Evolutionary conservation across 306 rosid species (phyloP).

Genomic region (Glycyrrhiza uralensis): DNA sequence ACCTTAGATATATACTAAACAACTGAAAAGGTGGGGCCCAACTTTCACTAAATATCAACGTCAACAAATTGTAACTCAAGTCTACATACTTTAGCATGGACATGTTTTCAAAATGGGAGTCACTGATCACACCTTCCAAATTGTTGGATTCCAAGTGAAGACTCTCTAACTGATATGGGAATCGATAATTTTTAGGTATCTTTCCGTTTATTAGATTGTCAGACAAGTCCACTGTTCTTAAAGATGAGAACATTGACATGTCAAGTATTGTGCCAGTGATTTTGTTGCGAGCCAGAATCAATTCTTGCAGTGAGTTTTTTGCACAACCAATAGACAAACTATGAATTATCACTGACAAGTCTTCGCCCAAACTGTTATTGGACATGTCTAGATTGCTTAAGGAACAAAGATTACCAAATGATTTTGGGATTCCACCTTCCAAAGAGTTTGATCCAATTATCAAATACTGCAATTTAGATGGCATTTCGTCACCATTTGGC

Average conservation of each 20-base stretch:
- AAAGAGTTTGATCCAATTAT: background rate
- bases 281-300: background rate
- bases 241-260: background rate
- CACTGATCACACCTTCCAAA: background rate
- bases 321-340: conserved; percentile 9
- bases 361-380: background rate
- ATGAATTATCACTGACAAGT: background rate
- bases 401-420: background rate
- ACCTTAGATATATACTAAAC: background rate
- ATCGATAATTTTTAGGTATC: background rate
- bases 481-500: background rate
- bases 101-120: background rate
- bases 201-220: background rate
- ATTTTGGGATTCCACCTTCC: background rate
- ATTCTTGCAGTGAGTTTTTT: background rate
- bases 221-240: background rate
- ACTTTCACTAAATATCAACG: background rate
- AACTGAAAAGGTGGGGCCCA: conserved; percentile 7
- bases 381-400: background rate
- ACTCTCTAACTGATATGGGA: background rate
- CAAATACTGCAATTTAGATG: background rate
- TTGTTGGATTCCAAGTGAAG: background rate
- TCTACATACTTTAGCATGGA: background rate
- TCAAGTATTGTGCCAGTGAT: background rate
- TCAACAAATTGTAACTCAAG: background rate